Evolutionary conservation across 2,329 filamentous ascomycete species (phyloP).

Genomic region (Raffaelea deltoideospora): DNA sequence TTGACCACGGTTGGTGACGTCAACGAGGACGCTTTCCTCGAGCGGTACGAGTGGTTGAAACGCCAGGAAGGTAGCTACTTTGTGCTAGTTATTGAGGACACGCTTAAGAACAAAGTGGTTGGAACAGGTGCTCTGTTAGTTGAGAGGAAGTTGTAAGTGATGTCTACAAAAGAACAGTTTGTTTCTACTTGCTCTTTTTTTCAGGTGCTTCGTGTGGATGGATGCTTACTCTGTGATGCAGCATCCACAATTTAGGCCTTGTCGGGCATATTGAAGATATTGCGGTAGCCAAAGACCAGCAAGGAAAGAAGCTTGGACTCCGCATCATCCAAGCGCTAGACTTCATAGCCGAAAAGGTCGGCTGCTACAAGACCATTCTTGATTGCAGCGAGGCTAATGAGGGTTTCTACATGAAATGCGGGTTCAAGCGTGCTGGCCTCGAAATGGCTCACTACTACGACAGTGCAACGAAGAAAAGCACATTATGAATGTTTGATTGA

Average conservation of each 20-base stretch:
- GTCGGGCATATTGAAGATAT: constrained; percentile 98
- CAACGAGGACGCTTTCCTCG: constrained; percentile 54
- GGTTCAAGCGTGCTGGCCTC: constrained; percentile 77
- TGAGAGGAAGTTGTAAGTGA: constrained; percentile 76
- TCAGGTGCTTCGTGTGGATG: too few relatives aligned
- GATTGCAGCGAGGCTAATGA: constrained; percentile 95
- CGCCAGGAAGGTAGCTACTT: constrained; percentile 65
- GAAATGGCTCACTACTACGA: constrained; percentile 98
- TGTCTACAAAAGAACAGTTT: too few relatives aligned
- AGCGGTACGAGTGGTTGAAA: constrained; percentile 71
- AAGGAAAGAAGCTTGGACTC: constrained; percentile 91
- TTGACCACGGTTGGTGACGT: constrained; percentile 89
- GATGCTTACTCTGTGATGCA: too few relatives aligned
- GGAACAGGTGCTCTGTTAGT: constrained; percentile 81
- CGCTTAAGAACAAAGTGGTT: constrained; percentile 49
- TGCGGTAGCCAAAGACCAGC: constrained; percentile 84
- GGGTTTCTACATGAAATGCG: constrained; percentile 96
- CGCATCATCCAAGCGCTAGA: constrained; percentile 90
- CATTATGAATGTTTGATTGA: background rate
- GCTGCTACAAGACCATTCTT: constrained; percentile 94
- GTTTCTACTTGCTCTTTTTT: background rate
- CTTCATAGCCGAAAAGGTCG: constrained; percentile 70
- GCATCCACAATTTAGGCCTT: constrained; percentile 64
- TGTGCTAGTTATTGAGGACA: constrained; percentile 72
- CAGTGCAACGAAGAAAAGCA: constrained; percentile 22